These are phyloP conservation scores for Lentithecium fluviatile DNA, from an alignment of 495 filamentous ascomycete species.

Conservation along the genomic window DNA sequence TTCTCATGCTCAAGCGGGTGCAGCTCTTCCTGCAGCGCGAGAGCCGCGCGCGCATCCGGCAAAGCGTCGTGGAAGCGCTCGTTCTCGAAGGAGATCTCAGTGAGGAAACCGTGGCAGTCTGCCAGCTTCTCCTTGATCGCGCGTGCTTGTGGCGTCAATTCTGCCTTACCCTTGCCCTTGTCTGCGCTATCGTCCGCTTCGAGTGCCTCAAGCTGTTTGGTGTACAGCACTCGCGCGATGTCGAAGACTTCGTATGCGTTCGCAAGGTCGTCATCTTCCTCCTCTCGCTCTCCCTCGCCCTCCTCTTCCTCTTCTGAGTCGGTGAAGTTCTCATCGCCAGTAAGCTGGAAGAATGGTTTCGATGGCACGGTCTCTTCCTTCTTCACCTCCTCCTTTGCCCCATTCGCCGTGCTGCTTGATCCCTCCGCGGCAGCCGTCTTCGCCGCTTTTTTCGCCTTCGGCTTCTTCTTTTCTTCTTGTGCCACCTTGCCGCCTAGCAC, in stretches of 20 bases:
- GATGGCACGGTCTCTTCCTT: slow-evolving; percentile 46
- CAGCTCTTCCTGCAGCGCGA: slow-evolving; percentile 72
- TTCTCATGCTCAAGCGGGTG: slow-evolving; percentile 76
- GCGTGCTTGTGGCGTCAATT: slow-evolving; percentile 44
- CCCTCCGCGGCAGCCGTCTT: slow-evolving; percentile 38
- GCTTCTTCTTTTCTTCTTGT: slow-evolving; percentile 49
- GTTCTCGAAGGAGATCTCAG: slow-evolving; percentile 92
- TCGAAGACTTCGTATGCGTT: slow-evolving; percentile 91
- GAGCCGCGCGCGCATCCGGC: slow-evolving; percentile 69
- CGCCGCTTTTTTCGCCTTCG: slow-evolving; percentile 48
- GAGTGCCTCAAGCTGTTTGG: slow-evolving; percentile 56
- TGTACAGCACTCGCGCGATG: slow-evolving; percentile 77
- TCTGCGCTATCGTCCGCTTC: slow-evolving; percentile 37
- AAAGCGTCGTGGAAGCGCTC: slow-evolving; percentile 83
- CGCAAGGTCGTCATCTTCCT: slow-evolving; percentile 74
- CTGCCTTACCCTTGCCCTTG: slow-evolving; percentile 53
- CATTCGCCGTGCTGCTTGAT: slow-evolving; percentile 11
- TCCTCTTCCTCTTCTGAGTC: slow-evolving; percentile 74
- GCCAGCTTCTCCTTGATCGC: slow-evolving; percentile 79
- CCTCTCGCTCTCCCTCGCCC: slow-evolving; percentile 57
- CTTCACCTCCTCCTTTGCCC: slow-evolving; percentile 14
- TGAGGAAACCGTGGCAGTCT: slow-evolving; percentile 87
- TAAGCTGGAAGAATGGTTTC: slow-evolving; percentile 82
- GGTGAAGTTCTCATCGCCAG: slow-evolving; percentile 90
- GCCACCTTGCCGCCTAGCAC: slow-evolving; percentile 83